These are phyloP conservation scores for Hymenoscyphus albidus DNA, from an alignment of 2,329 filamentous ascomycete species.

Conservation along the genomic window DNA sequence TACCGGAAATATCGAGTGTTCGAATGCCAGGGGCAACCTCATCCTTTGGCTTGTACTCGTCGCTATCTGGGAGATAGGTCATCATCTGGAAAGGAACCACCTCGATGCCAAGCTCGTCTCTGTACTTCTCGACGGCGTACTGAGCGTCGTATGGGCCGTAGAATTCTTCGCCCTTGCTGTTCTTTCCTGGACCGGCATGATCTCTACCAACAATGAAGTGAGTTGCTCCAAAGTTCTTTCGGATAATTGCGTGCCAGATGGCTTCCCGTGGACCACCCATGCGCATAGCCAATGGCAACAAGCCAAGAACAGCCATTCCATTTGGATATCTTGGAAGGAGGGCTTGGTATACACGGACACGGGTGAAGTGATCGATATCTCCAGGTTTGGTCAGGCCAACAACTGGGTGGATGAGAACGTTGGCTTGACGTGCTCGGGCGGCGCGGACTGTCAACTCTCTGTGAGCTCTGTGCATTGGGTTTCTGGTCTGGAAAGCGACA, in stretches of 20 bases:
- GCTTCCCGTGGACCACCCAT: constrained; percentile 98
- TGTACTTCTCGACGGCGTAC: constrained; percentile 93
- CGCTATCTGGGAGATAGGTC: constrained; percentile 95
- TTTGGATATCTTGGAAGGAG: constrained; percentile 96
- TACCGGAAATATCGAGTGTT: constrained; percentile 83
- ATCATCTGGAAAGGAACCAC: constrained; percentile 99
- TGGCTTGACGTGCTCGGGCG: constrained; percentile 91
- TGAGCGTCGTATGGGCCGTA: constrained; percentile 98
- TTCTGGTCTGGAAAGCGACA: constrained; percentile 98
- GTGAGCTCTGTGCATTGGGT: constrained; percentile 99
- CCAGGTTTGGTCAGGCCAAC: constrained; percentile 98
- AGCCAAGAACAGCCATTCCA: constrained; percentile 95
- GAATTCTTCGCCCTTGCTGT: constrained; percentile 94
- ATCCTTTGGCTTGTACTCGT: constrained; percentile 93
- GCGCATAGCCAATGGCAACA: constrained; percentile 94
- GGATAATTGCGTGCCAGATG: constrained; percentile 99
- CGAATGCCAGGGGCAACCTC: constrained; percentile 79
- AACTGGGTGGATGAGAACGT: constrained; percentile 98
- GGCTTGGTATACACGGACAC: constrained; percentile 97
- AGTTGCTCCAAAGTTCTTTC: constrained; percentile 98
- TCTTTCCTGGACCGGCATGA: constrained; percentile 96
- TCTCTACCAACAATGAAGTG: constrained; percentile 99
- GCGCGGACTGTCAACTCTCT: constrained; percentile 96
- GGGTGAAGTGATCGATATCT: constrained; percentile 99
- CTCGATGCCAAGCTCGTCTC: constrained; percentile 93